Evolutionary conservation across 2,329 filamentous ascomycete genomes (phyloP), one percentile per base, ranked within the genome.

Genomic region (Botrytis hyacinthi): DNA sequence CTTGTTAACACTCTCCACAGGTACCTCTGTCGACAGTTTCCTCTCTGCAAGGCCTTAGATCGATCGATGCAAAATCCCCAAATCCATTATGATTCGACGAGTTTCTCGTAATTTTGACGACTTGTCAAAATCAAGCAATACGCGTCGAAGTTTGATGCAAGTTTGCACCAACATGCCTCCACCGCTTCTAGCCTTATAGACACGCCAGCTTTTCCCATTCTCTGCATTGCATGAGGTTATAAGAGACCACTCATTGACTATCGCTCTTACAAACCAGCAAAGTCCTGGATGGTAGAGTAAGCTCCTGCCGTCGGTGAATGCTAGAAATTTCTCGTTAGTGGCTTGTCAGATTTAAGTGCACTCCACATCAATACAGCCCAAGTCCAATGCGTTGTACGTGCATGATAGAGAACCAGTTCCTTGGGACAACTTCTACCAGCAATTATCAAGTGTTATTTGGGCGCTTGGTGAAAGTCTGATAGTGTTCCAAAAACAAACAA

Each of bases 171-270:
- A 60, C n/a, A 70, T 70, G 63, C 60, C 75, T 76, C 74, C 74
- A 74, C 77, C 77, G 74, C 76, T 74, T 74, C 75, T 76, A 77
- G 73, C 74, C 74, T 73, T 73, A 70, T 40, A 65, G 48, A 74
- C 44, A 76, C 74, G 73, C 77, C 61, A 66, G 37, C 46, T 46
- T 67, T 59, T 72, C 72, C 65, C 42, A 59, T 76, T 73, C 77
- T 74, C 76, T 79, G 77, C 77, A 76, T 79, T 77, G 73, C 75
- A 67, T 68, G 66, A 69, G 48, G 48, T 37, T 69, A 57, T 69
- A 42, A 57, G 37, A 57, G 22, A 51, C n/a, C 48, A 69, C 48
- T 32, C 48, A 9, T 69, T 37, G 66, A 59, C 9, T 59, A 20
- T 66, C 44, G 59, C 48, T 68, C 46, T 48, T 54, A 20, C 51